Base-by-base conservation (phyloP, 73 alveolate genomes). In the Breviolum minutum region DNA sequence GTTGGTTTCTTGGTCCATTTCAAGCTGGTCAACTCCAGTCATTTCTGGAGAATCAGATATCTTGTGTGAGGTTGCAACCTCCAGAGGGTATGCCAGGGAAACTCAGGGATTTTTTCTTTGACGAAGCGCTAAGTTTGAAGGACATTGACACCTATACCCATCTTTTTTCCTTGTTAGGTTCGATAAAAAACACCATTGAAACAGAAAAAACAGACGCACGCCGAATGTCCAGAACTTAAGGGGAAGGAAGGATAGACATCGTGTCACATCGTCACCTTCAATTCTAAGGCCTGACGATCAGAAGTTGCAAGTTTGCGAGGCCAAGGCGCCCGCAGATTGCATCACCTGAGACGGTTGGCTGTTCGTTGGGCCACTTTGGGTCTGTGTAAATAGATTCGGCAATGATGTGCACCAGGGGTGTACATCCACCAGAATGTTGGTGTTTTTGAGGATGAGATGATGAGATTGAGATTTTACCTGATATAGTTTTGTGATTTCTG, bases 301-400 rank as follows among this genome's bases (percentile, higher is more conserved):
- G 54, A 40, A 40, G 40, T 8, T 77, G 86, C 62, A 30, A 63
- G 86, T 77, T 63, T 77, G 86, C 86, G 86, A 77, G 86, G 86
- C 86, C 86, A 77, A 77, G 86, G 86, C 63, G 86, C 62, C 86
- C 61, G 86, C 86, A 29, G 86, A 77, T 77, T 77, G 86, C 63
- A 63, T 77, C 40, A n/a, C 86, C 86, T 77, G 86, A 77, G 63
- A 20, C 62, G 54, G 54, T 77, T 77, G 27, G 24, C 13, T 63
- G 14, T 63, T 29, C 85, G 26, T 20, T 13, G 19, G 86, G 86
- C 32, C 63, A 13, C 63, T 11, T n/a, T 10, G 86, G 86, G 61
- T 73, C 32, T 29, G 82, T 77, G 86, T 77, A 77, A 77, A 77
- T 29, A 77, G 86, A 29, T 10, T 17, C 10, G 27, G 48, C 86